Percentiles rank a stretch among this genome's conserved stretches.
Conservation (phyloP, 139 green algal species). For the Haematococcus lacustris region DNA sequence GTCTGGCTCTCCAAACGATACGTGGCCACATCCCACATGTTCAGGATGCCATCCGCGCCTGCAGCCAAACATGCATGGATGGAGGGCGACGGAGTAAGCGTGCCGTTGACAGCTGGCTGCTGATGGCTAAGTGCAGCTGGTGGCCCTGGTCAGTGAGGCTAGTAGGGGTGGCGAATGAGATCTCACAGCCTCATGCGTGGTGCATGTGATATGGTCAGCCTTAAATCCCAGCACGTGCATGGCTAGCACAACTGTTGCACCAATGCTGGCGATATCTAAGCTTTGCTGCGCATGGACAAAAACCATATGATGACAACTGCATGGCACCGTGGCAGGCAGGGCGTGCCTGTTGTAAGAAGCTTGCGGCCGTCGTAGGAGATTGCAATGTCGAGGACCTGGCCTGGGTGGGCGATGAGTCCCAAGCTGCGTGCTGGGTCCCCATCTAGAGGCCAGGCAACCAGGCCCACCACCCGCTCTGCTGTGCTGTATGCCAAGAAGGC, state of each 20-base stretch:
- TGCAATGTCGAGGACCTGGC: constrained; percentile 27
- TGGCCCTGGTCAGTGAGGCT: too few species aligned
- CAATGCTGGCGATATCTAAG: too few species aligned
- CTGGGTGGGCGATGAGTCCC: constrained; percentile 72
- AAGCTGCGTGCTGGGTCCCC: constrained; percentile 49
- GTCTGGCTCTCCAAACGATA: constrained; percentile 18
- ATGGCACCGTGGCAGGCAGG: too few species aligned
- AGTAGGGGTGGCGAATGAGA: too few species aligned
- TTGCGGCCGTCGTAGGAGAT: constrained; percentile 49
- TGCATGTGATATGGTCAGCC: too few species aligned
- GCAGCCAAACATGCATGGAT: neutral
- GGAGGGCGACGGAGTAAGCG: neutral
- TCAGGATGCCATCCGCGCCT: constrained; percentile 45
- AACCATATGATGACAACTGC: too few species aligned
- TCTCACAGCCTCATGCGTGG: too few species aligned
- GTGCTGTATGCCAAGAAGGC: constrained; percentile 56
- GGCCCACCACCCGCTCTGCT: constrained; percentile 47
- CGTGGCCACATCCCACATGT: constrained; percentile 49
- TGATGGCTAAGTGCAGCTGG: neutral
- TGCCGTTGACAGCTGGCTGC: neutral
- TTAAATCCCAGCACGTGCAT: too few species aligned
- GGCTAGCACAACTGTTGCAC: too few species aligned
- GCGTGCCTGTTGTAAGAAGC: constrained; percentile 6
- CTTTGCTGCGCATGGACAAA: too few species aligned
- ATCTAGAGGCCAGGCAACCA: constrained; percentile 58